These are phyloP conservation scores for Musa balbisiana DNA, from an alignment of 202 grass and related monocot species.

Conservation along the genomic window DNA sequence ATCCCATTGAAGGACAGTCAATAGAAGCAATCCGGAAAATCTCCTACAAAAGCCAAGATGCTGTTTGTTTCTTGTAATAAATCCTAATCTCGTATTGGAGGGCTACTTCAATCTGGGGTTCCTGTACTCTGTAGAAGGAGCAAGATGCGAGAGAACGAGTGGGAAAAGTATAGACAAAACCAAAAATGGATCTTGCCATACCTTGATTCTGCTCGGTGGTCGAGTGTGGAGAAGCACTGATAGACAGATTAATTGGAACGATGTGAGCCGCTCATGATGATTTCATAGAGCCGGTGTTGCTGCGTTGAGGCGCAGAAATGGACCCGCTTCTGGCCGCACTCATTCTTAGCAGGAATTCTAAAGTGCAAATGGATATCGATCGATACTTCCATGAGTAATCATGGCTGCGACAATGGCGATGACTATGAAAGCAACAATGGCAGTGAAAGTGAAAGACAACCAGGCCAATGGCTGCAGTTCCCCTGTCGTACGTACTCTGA, in stretches of 20 bases:
- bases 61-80: too few relatives aligned
- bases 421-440: constrained; percentile 24
- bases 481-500: too few relatives aligned
- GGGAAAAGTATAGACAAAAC: not conserved
- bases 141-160: not conserved
- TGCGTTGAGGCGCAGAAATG: not conserved
- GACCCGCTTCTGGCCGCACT: not conserved
- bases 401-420: constrained; percentile 26
- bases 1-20: too few relatives aligned
- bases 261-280: not conserved
- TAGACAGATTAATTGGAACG: not conserved
- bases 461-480: too few relatives aligned
- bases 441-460: constrained; percentile 18
- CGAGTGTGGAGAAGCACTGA: not conserved
- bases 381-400: constrained; percentile 33
- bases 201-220: not conserved
- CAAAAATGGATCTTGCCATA: not conserved
- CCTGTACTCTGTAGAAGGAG: too few relatives aligned
- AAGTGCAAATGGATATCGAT: constrained; percentile 31
- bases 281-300: not conserved
- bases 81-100: too few relatives aligned
- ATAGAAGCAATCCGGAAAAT: too few relatives aligned
- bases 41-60: too few relatives aligned
- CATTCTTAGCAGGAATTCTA: not conserved
- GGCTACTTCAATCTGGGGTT: too few relatives aligned